phyloP scores from a whole-genome alignment of 2,329 filamentous ascomycete genomes.

The Paecilomyces niveus region DNA sequence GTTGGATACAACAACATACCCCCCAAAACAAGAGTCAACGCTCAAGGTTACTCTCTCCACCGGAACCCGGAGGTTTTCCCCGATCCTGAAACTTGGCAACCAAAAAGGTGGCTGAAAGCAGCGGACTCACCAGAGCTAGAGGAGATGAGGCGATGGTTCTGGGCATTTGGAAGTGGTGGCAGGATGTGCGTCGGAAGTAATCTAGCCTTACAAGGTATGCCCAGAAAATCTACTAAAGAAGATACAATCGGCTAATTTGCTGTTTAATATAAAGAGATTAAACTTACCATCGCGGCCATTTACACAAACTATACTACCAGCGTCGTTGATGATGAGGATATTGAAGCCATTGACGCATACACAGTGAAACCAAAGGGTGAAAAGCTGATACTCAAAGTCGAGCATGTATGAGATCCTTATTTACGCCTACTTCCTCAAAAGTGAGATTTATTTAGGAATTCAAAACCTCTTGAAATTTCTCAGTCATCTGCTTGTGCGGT shows the following conservation, averaged over 20 bases:
- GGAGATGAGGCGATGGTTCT: slow-evolving; percentile 43
- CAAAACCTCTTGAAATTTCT: background rate
- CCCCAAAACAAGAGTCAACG: slow-evolving; percentile 36
- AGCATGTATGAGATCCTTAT: slow-evolving; percentile 15
- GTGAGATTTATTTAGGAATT: background rate
- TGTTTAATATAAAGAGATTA: slow-evolving; percentile 55
- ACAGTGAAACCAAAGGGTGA: slow-evolving; percentile 53
- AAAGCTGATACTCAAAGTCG: slow-evolving; percentile 53
- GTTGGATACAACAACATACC: slow-evolving; percentile 36
- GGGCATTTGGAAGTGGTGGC: slow-evolving; percentile 45
- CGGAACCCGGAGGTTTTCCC: slow-evolving; percentile 43
- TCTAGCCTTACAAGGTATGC: slow-evolving; percentile 39
- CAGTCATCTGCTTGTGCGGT: background rate
- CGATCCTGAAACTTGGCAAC: slow-evolving; percentile 40
- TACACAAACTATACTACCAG: slow-evolving; percentile 60
- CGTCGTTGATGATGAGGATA: slow-evolving; percentile 56
- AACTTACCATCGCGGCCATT: slow-evolving; percentile 61
- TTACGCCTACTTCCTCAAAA: background rate
- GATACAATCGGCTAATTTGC: background rate
- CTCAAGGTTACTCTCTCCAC: slow-evolving; percentile 48
- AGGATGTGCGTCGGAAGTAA: slow-evolving; percentile 46
- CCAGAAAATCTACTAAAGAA: background rate
- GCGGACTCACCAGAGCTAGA: slow-evolving; percentile 30
- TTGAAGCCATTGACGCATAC: slow-evolving; percentile 61
- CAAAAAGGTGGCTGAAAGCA: slow-evolving; percentile 43